Percentiles rank a stretch among this genome's conserved stretches.
Conservation (phyloP, 1,139 yeast genomes). For the Geotrichum australiense region DNA sequence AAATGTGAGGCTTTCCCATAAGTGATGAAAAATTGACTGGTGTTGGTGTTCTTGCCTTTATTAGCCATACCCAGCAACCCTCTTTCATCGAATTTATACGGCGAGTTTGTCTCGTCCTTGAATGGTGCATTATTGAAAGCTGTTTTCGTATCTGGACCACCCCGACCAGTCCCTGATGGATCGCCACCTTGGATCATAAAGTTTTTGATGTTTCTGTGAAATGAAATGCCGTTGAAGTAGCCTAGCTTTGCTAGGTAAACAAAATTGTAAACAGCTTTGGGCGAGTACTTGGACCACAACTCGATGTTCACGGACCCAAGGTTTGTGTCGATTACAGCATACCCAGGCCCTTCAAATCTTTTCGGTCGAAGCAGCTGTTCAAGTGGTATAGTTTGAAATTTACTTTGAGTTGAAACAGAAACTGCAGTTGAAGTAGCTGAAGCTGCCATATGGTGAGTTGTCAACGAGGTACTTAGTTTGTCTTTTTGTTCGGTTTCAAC, state of each 20-base stretch:
- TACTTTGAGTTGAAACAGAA: constrained; percentile 27
- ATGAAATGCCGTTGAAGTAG: constrained; percentile 39
- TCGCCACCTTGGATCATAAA: constrained; percentile 52
- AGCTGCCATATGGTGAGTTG: constrained; percentile 33
- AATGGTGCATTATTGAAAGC: constrained; percentile 35
- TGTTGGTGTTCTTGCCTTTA: constrained; percentile 52
- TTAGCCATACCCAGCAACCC: constrained; percentile 84
- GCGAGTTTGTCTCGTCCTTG: constrained; percentile 53
- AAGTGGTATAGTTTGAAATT: constrained; percentile 21
- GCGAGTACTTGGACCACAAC: constrained; percentile 36
- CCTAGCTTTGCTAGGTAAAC: constrained; percentile 35
- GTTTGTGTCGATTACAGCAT: constrained; percentile 36
- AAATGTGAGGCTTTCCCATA: constrained; percentile 60
- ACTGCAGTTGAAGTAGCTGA: constrained; percentile 34
- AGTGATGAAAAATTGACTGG: constrained; percentile 75
- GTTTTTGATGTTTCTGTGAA: constrained; percentile 43
- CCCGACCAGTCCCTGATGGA: constrained; percentile 43
- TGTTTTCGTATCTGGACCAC: constrained; percentile 32
- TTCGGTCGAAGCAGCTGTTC: constrained; percentile 31
- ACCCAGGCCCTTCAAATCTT: constrained; percentile 30
- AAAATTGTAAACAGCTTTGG: constrained; percentile 43
- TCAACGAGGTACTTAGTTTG: constrained; percentile 16
- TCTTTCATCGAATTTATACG: constrained; percentile 67
- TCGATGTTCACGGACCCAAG: constrained; percentile 39
- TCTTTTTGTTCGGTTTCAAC: not conserved